Conservation (phyloP, 1,139 yeast genomes). For the Saccharomyces hybrid region DNA sequence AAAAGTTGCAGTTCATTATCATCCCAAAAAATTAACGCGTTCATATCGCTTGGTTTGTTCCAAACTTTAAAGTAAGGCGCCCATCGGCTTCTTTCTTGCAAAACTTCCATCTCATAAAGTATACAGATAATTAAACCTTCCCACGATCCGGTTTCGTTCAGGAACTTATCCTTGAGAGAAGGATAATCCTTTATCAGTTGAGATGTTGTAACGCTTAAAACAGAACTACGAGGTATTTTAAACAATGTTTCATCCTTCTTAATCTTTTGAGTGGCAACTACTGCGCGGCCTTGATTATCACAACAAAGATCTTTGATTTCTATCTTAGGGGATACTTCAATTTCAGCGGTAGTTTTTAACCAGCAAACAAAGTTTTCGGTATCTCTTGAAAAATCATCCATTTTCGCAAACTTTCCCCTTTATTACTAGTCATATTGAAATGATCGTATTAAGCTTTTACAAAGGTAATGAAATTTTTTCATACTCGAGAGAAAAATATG, state of each 20-base stretch:
- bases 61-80: conserved; percentile 59
- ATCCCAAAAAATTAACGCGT: conserved; percentile 76
- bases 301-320: conserved; percentile 52
- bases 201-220: conserved; percentile 55
- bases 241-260: conserved; percentile 54
- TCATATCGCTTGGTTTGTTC: conserved; percentile 45
- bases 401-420: neutral
- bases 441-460: conserved; percentile 46
- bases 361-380: conserved; percentile 45
- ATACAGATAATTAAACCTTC: conserved; percentile 63
- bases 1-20: conserved; percentile 41
- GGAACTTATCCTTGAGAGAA: conserved; percentile 34
- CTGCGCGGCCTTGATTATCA: conserved; percentile 66
- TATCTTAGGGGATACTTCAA: conserved; percentile 47
- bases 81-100: conserved; percentile 52
- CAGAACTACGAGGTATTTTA: conserved; percentile 52
- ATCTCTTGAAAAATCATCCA: conserved; percentile 23
- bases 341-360: conserved; percentile 38
- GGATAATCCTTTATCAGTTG: conserved; percentile 37
- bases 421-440: neutral
- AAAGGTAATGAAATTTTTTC: conserved; percentile 64
- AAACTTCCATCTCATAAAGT: conserved; percentile 44
- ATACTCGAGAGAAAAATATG: neutral
- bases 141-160: conserved; percentile 51
- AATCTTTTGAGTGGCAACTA: conserved; percentile 59